Evolutionary conservation across 2,329 filamentous ascomycete genomes (phyloP), one percentile per base, ranked within the genome.

Genomic region (Monosporascus sp.): DNA sequence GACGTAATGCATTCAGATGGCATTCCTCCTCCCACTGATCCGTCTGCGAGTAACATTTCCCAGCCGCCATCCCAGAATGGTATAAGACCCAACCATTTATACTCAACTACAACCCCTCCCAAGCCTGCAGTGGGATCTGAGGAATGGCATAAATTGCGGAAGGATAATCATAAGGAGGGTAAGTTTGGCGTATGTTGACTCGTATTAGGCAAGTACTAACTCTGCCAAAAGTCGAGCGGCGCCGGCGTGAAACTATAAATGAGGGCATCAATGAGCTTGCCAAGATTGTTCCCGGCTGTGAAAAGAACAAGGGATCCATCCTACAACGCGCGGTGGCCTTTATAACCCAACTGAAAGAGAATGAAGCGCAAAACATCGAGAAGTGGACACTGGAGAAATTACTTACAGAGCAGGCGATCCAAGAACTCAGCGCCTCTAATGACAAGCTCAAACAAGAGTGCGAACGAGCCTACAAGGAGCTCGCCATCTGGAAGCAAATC

Each of bases 91-190:
- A 61, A 51, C 48, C 67, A 55, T 63, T 68, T 56, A 9, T 77
- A 72, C 60, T 66, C 71, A 36, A 64, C 67, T 60, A 71, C 80
- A 65, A 70, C 76, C 52, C 71, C 69, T 59, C 74, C 80, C 54
- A 97, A 97, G 72, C 92, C 92, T 7, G 84, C 87, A 7, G 94
- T 97, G n/a, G 94, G 94, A 2, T 94, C 91, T 2, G 91, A 96
- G 51, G 93, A 97, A 72, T 99, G 94, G 94, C 94, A 99, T 71
- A 96, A 96, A 71, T 86, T 96, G 64, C 85, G 94, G 57, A 94
- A 96, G 69, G 93, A 97, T 66, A 99, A 97, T 60, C 94, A 99
- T 76, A 99, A 99, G 82, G 93, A 97, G 80, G 94, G 93, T 94
- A 74, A 66, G 82, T 69, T 48, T 11, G 16, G 26, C 17, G 7